Conservation (phyloP, 345 rosid genomes). For the Hypericum perforatum region DNA sequence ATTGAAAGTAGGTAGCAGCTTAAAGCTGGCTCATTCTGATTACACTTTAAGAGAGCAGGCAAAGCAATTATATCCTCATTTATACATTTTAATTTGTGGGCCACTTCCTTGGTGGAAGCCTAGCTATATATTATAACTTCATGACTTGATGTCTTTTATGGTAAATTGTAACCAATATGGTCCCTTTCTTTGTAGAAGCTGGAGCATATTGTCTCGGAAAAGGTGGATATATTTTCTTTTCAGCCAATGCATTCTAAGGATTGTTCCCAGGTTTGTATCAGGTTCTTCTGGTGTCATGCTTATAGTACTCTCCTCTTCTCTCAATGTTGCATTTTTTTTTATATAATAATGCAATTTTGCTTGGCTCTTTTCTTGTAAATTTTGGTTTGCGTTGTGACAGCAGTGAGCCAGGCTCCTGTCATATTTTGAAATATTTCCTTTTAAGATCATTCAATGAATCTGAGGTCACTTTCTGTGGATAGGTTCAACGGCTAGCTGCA, state of each 20-base stretch:
- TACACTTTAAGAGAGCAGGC: no score
- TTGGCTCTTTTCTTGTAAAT: no score
- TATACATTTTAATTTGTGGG: no score
- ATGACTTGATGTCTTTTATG: not conserved
- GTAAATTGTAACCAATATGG: not conserved
- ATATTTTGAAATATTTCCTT: no score
- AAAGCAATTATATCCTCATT: no score
- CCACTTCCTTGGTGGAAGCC: not conserved
- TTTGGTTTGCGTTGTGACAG: no score
- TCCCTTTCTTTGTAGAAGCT: constrained; percentile 34
- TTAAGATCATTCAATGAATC: no score
- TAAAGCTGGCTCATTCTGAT: not conserved
- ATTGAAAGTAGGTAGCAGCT: constrained; percentile 5
- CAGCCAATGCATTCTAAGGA: constrained; percentile 80
- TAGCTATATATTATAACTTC: not conserved
- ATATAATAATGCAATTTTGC: no score
- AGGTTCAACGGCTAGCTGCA: constrained; percentile 68
- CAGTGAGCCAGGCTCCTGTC: no score
- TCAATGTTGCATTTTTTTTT: no score
- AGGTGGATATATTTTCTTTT: constrained; percentile 55
- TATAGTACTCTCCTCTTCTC: no score
- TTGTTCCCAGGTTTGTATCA: constrained; percentile 67
- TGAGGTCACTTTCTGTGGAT: not conserved
- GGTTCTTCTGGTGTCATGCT: not conserved
- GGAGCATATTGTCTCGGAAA: constrained; percentile 58